Evolutionary conservation across 768 basidiomycete genomes (phyloP).

Genomic region (Suillus subluteus): DNA sequence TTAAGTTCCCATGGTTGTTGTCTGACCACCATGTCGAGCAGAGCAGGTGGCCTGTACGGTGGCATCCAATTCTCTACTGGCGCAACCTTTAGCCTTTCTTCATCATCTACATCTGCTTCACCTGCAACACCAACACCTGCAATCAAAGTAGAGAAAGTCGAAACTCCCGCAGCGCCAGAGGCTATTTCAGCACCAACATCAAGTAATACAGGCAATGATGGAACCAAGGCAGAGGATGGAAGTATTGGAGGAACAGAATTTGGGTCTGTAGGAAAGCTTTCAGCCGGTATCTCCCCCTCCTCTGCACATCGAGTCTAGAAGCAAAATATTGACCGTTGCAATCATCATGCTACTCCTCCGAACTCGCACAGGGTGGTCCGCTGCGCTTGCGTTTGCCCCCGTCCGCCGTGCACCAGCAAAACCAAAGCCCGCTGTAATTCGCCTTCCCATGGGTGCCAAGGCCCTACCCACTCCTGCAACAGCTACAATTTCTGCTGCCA

Average conservation of each 20-base stretch:
- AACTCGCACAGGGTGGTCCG: constrained; percentile 75
- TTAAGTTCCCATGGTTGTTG: constrained; percentile 6
- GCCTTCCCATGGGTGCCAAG: constrained; percentile 60
- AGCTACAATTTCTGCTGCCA: constrained; percentile 29
- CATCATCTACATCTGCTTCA: constrained; percentile 42
- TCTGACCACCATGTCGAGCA: constrained; percentile 62
- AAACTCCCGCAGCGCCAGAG: constrained; percentile 23
- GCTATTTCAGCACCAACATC: constrained; percentile 24
- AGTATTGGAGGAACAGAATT: constrained; percentile 22
- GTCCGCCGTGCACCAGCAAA: constrained; percentile 67
- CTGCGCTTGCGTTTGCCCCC: constrained; percentile 87
- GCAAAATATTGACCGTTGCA: constrained; percentile 41
- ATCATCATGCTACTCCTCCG: constrained; percentile 35
- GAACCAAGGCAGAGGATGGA: constrained; percentile 30
- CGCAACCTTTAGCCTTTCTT: constrained; percentile 52
- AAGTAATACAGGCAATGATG: constrained; percentile 29
- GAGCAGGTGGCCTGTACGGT: constrained; percentile 84
- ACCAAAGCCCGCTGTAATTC: constrained; percentile 39
- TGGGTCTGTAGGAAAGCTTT: constrained; percentile 46
- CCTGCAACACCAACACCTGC: constrained; percentile 25
- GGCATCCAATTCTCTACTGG: constrained; percentile 84
- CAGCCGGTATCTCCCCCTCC: constrained; percentile 59
- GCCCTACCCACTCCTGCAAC: constrained; percentile 37
- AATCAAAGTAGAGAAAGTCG: constrained; percentile 22
- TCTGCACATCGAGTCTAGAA: constrained; percentile 40